phyloP scores from a whole-genome alignment of 441 rosid genomes.

The Corymbia citriodora region DNA sequence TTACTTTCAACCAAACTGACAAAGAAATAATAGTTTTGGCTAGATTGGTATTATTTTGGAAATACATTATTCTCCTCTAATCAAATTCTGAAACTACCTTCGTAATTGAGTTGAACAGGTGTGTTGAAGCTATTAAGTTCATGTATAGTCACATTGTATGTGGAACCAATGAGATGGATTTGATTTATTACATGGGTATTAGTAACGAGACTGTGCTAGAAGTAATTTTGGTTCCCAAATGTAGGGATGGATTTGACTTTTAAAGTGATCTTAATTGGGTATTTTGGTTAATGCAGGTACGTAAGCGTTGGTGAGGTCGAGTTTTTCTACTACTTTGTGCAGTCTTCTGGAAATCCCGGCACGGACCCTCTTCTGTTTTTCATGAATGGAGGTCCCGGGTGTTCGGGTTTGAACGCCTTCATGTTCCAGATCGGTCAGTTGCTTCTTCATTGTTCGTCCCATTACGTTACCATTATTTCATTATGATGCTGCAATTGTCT shows the following conservation, averaged over 20 bases:
- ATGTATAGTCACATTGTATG: not conserved
- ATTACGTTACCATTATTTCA: too few species aligned
- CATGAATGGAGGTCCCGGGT: conserved; percentile 13
- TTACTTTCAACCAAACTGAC: not conserved
- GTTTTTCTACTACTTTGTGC: conserved; percentile 1
- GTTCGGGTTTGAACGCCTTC: conserved; percentile 15
- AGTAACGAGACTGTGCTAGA: not conserved
- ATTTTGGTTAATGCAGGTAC: not conserved
- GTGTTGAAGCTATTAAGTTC: not conserved
- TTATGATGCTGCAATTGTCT: not conserved
- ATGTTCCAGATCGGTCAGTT: conserved; percentile 12
- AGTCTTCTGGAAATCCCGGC: conserved; percentile 1
- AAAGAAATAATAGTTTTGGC: not conserved
- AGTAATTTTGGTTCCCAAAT: not conserved
- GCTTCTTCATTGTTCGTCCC: not conserved
- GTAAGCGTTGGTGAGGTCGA: not conserved
- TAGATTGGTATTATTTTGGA: not conserved
- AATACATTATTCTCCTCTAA: not conserved
- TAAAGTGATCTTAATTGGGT: not conserved
- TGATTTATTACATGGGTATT: not conserved
- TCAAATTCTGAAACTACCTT: not conserved
- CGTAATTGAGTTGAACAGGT: not conserved
- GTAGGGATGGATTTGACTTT: not conserved
- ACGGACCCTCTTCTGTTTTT: conserved; percentile 11
- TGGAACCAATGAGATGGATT: not conserved